Conservation (phyloP, 2,329 filamentous ascomycete species). For the Endoconidiophora laricicola region DNA sequence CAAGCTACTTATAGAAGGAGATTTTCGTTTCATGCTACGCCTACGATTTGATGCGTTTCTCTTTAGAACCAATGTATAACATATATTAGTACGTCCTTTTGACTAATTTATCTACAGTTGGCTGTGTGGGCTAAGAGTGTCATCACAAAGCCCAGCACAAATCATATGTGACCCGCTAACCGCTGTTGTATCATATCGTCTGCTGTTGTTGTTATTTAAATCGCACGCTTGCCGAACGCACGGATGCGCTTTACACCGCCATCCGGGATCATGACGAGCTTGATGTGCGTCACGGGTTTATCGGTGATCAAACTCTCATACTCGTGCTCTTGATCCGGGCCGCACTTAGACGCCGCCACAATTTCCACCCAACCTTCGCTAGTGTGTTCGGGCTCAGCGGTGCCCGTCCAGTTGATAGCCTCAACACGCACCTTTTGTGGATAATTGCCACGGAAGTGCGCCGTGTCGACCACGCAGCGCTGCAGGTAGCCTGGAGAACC, state of each 20-base stretch:
- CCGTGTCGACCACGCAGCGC: slow-evolving; percentile 60
- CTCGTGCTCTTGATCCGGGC: slow-evolving; percentile 56
- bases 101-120: slow-evolving; percentile 6
- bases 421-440: slow-evolving; percentile 60
- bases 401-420: slow-evolving; percentile 36
- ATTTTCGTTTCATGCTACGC: too few relatives aligned
- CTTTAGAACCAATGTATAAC: too few relatives aligned
- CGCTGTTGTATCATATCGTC: not conserved
- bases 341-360: slow-evolving; percentile 48
- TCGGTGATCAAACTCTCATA: slow-evolving; percentile 40
- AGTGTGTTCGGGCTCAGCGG: slow-evolving; percentile 37
- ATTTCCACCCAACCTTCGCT: slow-evolving; percentile 49
- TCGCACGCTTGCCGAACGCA: slow-evolving; percentile 29
- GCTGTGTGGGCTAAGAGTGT: slow-evolving; percentile 17
- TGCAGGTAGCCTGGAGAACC: slow-evolving; percentile 49
- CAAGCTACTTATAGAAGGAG: too few relatives aligned
- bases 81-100: too few relatives aligned
- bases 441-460: slow-evolving; percentile 71
- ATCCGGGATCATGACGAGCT: slow-evolving; percentile 84
- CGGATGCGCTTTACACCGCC: slow-evolving; percentile 81
- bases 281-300: slow-evolving; percentile 60
- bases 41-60: too few relatives aligned
- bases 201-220: slow-evolving; percentile 1
- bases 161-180: not conserved
- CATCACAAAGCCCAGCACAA: not conserved